Percentiles rank a stretch among this genome's conserved stretches.
Evolutionary conservation across 352 stramenopile species (phyloP).

Genomic region (Thraustotheca clavata): DNA sequence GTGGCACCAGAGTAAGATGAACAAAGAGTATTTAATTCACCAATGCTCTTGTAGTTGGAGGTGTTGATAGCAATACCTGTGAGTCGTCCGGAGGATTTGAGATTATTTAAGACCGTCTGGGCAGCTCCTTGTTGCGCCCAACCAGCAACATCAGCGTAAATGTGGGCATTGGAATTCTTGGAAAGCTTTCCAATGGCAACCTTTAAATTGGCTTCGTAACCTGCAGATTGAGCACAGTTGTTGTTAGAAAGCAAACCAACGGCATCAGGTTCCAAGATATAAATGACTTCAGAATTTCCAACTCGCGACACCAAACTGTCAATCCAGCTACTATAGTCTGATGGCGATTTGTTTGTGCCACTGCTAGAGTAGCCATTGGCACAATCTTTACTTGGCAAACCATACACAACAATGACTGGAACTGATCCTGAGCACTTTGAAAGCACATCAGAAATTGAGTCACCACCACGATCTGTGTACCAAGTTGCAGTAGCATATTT

Average conservation of each 20-base stretch:
- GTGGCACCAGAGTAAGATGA: not conserved
- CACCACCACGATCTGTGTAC: constrained; percentile 39
- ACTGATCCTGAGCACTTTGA: constrained; percentile 41
- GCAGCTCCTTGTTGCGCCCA: constrained; percentile 27
- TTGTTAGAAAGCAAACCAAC: constrained; percentile 38
- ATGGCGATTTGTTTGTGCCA: constrained; percentile 25
- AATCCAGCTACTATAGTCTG: constrained; percentile 43
- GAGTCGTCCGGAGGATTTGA: constrained; percentile 30
- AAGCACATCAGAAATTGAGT: constrained; percentile 1
- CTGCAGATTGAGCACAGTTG: constrained; percentile 30
- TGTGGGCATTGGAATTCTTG: constrained; percentile 40
- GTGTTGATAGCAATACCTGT: constrained; percentile 65
- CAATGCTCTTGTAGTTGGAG: constrained; percentile 54
- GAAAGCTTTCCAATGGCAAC: constrained; percentile 41
- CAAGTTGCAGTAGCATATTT: constrained; percentile 39
- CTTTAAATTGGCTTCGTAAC: constrained; percentile 45
- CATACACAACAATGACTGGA: constrained; percentile 54
- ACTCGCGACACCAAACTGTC: constrained; percentile 24
- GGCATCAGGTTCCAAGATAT: constrained; percentile 50
- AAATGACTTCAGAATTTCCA: constrained; percentile 4
- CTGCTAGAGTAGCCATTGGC: constrained; percentile 31
- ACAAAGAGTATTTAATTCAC: constrained; percentile 42
- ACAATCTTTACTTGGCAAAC: constrained; percentile 71
- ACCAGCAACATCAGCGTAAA: constrained; percentile 55
- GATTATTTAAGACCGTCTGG: constrained; percentile 23